Conservation (phyloP, 1,284 basidiomycete species). For the Trichosporon sp. region DNA sequence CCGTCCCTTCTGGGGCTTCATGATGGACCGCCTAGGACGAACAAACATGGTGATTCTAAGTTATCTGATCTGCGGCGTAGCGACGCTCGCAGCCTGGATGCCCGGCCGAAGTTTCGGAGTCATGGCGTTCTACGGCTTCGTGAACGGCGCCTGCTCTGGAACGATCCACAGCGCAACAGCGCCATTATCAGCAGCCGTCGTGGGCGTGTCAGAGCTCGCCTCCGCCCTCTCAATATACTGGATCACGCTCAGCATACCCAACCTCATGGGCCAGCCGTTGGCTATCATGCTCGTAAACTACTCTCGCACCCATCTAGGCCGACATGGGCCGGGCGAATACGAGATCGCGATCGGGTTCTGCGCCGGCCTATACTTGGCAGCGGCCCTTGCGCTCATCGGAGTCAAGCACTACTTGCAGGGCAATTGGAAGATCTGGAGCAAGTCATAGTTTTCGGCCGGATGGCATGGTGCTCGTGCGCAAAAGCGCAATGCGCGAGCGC, state of each 20-base stretch:
- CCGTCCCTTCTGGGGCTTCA: constrained; percentile 45
- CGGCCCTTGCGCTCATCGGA: constrained; percentile 33
- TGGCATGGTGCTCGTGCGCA: background rate
- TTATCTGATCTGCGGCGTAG: constrained; percentile 46
- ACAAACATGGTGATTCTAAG: constrained; percentile 47
- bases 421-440: constrained; percentile 24
- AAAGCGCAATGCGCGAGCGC: background rate
- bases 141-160: constrained; percentile 47
- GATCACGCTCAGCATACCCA: constrained; percentile 40
- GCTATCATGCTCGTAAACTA: constrained; percentile 47
- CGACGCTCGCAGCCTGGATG: constrained; percentile 48
- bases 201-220: constrained; percentile 46
- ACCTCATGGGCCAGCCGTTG: constrained; percentile 46
- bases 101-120: constrained; percentile 44
- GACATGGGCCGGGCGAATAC: constrained; percentile 40
- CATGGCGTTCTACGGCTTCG: constrained; percentile 47
- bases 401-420: constrained; percentile 44
- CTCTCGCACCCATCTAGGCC: constrained; percentile 33
- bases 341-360: constrained; percentile 48
- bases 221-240: constrained; percentile 48
- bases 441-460: constrained; percentile 7
- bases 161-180: constrained; percentile 46
- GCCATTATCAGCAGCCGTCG: constrained; percentile 43
- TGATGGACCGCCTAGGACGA: constrained; percentile 46
- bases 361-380: constrained; percentile 40